Base-by-base conservation (phyloP, 495 filamentous ascomycete genomes). In the Neurospora sp. region DNA sequence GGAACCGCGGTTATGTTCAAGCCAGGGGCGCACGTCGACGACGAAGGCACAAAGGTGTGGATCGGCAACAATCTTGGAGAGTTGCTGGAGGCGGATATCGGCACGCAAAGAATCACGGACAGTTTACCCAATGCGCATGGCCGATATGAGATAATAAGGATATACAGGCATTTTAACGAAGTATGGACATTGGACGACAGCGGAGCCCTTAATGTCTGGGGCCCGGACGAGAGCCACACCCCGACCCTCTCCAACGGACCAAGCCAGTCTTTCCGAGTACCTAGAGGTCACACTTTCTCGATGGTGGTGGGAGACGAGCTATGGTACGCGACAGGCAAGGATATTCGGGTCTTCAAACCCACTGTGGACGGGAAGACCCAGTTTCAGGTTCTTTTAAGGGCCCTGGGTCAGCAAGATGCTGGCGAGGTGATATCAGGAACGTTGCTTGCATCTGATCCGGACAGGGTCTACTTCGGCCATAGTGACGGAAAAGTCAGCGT, bases 131-230 rank as follows among this genome's bases (percentile, higher is more conserved):
- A 84, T 77, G 92, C 93, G 21, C 96, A 98, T 74, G 89, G 89
- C 2, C 90, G 94, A 39, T 86, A 91, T 69, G 93, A 97, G 77
- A 88, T 99, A 72, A 89, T 94, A 73, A 94, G 91, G 79, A 97
- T 99, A 24, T 89, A 92, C 74, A 90, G 95, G 70, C 90, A 94
- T 81, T 90, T 89, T 73, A 92, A 93, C 76, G 92, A 97, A 75
- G 90, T 99, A 84, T 99, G 96, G 96, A 94, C 94, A 3, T 77
- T 98, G 17, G 96, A 98, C 82, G 94, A 97, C 73, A 90, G 92
- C 75, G 96, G 96, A 15, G 93, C 91, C 45, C 84, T 99, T 28
- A 89, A 93, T 73, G 88, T 98, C 28, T 99, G 96, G 96, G 87
- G 88, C 9, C 90, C 94, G 24, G 93, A 95, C 80, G 88, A 90